Evolutionary conservation across 305 asterid species (phyloP).

Genomic region (Euphrasia arctica): DNA sequence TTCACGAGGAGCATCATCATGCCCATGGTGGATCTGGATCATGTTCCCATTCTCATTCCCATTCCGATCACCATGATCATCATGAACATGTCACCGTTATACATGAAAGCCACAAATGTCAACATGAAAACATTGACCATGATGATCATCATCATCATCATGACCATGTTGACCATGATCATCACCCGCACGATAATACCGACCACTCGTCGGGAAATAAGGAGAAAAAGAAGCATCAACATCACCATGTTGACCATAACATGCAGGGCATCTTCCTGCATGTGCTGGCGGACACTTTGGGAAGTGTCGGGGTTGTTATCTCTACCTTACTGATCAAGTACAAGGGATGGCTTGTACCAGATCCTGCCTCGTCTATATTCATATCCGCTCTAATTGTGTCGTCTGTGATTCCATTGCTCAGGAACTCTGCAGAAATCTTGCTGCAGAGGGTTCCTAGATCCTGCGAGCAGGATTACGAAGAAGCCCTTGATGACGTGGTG

Average conservation of each 20-base stretch:
- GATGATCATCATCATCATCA: slow-evolving; percentile 24
- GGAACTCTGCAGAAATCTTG: slow-evolving; percentile 83
- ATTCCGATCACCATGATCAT: slow-evolving; percentile 15
- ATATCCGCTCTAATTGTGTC: slow-evolving; percentile 74
- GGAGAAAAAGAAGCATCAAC: slow-evolving; percentile 39
- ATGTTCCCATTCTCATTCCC: slow-evolving; percentile 62
- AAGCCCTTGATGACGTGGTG: slow-evolving; percentile 52
- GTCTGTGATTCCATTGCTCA: slow-evolving; percentile 83
- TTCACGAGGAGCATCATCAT: slow-evolving; percentile 97
- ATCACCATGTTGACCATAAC: slow-evolving; percentile 89
- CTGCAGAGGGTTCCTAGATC: slow-evolving; percentile 89
- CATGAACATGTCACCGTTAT: too few species aligned
- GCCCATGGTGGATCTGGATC: slow-evolving; percentile 92
- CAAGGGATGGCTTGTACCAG: slow-evolving; percentile 94
- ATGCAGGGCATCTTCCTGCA: slow-evolving; percentile 99
- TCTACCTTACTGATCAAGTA: slow-evolving; percentile 82
- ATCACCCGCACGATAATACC: slow-evolving; percentile 21
- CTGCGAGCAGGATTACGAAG: slow-evolving; percentile 56
- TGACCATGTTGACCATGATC: slow-evolving; percentile 21
- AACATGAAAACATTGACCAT: slow-evolving; percentile 4
- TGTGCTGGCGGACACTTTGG: slow-evolving; percentile 93
- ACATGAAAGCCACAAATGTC: slow-evolving; percentile 5
- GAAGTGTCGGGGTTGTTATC: slow-evolving; percentile 91
- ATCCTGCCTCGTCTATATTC: slow-evolving; percentile 93
- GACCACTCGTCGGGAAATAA: slow-evolving; percentile 28